Evolutionary conservation across 2,329 filamentous ascomycete species (phyloP), one percentile per base, ranked within the genome.

Genomic region (Daldinia sp.): DNA sequence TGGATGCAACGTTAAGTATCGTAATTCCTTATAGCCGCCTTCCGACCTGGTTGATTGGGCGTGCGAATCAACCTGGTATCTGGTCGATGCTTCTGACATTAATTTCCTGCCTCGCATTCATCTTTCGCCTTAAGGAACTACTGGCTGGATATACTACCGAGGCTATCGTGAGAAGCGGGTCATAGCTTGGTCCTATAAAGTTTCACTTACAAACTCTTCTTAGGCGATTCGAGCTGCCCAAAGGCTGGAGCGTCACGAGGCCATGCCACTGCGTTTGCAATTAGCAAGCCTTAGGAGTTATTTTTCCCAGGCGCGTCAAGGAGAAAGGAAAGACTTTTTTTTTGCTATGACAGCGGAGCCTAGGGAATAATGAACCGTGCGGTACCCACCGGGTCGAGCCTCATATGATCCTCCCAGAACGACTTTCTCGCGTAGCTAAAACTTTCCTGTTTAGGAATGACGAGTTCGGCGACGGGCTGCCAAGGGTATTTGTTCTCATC

Each of bases 401-500:
- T 75, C 75, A 83, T 79, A 55, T 82, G 78, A 67, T 83, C 80
- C 57, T 84, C 81, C 81, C 79, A 83, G 60, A 83, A 83, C 12
- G 0, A 74, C 75, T 74, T 81, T 23, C 80, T 72, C 53, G 80
- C 77, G 55, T 78, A 75, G 56, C 79, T 77, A 56, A 81, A 83
- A 18, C 76, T 79, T 54, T 83, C 79, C 66, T 84, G 81, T 70
- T 79, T 79, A 5, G 58, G 53, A 30, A 63, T 60, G 18, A 71
- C 30, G 23, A 82, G 70, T 28, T 73, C 79, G 1, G 81, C 83
- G 5, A 85, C 79, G 1, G 81, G 82, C 69, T 85, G 81, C 75
- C 79, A 85, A 1, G 82, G 83, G 61, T 82, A 85, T 41, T 81
- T 79, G 41, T 81, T 79, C 3, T 78, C 74, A 53, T 86, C 82